These are phyloP conservation scores for Crithidia sp. DNA, from an alignment of 208 protist species.

Conservation along the genomic window DNA sequence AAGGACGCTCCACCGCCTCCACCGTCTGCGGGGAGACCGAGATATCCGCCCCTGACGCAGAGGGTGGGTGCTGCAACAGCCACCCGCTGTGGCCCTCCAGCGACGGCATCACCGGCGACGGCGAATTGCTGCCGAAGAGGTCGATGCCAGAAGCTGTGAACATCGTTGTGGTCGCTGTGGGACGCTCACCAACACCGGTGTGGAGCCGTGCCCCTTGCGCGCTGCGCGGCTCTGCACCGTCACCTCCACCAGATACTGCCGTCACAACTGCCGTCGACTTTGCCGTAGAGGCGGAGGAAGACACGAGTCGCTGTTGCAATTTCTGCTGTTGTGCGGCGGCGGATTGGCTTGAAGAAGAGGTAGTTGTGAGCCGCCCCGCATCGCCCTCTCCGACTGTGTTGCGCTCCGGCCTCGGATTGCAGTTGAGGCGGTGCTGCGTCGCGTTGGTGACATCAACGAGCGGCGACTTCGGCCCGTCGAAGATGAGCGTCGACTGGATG, in stretches of 20 bases:
- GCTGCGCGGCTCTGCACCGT: background rate
- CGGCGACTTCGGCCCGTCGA: background rate
- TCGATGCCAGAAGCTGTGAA: background rate
- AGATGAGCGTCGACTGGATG: conserved; percentile 12
- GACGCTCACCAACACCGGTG: too few relatives aligned
- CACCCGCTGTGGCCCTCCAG: background rate
- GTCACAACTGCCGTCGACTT: background rate
- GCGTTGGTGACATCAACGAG: conserved; percentile 15
- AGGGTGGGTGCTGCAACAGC: background rate
- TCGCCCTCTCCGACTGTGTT: background rate
- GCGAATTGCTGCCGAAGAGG: conserved; percentile 7
- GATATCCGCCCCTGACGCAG: background rate
- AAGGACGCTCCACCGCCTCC: background rate
- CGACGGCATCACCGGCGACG: conserved; percentile 13
- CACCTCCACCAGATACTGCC: background rate
- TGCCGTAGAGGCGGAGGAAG: background rate
- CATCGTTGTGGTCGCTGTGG: background rate
- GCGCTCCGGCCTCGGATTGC: background rate
- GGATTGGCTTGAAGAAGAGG: too few relatives aligned
- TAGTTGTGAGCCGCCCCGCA: too few relatives aligned
- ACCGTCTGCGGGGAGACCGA: conserved; percentile 4
- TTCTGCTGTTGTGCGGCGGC: too few relatives aligned
- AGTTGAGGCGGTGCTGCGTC: background rate
- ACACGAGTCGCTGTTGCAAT: background rate
- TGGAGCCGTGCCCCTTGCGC: too few relatives aligned